Base-by-base conservation (phyloP, 2,329 filamentous ascomycete genomes). In the Xylariales sp. region DNA sequence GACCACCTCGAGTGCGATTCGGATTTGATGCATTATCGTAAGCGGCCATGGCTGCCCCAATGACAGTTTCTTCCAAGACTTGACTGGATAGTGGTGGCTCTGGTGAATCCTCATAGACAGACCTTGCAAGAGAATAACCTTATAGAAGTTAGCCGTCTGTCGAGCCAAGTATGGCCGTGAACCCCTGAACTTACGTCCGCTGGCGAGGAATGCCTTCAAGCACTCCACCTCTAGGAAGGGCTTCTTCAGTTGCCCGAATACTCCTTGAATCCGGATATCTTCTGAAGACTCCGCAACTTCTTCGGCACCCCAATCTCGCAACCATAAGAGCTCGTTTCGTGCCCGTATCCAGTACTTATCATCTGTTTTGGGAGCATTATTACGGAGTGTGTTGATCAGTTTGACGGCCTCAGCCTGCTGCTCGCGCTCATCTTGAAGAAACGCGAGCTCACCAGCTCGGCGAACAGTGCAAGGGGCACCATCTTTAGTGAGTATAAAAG, bases 11-110 rank as follows among this genome's bases (percentile, higher is more conserved):
- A 2, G 76, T 85, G 39, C 78, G 78, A 50, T 91, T 89, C 1
- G 85, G 84, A 51, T 93, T 93, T 16, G 83, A 86, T 4, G 87
- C 86, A 53, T 87, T 87, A 52, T 93, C 87, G 53, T 89, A 93
- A 4, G 83, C 76, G 38, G 76, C 70, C 65, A 89, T 74, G 2
- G 83, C 82, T 32, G 79, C 70, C 2, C 69, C 68, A 29, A 85
- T 64, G 7, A 88, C 66, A 2, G 78, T 76, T 5, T 78, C 70
- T 51, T 79, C 75, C 2, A 88, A 61, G 6, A 70, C 56, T 4
- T 70, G 59, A 3, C 56, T 51, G 3, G 70, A 52, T 4, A 87
- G 63, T 5, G 74, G 72, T 4, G 56, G 60, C 14, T 76, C 65
- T 2, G 62, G 53, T 0, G 67, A 62, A 18, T 72, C 66, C 48